Base-by-base conservation (phyloP, 371 early-diverging fungal species). In the Mucor saturninus region DNA sequence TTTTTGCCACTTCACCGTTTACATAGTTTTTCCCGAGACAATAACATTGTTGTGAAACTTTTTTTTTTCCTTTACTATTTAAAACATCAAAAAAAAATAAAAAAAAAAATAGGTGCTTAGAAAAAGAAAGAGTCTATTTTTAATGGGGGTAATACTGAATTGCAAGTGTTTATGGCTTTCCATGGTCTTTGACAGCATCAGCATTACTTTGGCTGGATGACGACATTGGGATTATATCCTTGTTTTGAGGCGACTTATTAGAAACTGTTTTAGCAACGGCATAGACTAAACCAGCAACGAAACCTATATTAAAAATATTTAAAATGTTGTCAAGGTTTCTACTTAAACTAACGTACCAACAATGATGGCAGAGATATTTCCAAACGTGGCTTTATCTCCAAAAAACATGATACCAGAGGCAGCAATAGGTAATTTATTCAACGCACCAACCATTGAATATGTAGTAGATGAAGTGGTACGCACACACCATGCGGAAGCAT, bases 351-450 rank as follows among this genome's bases (percentile, higher is more conserved):
- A 54, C 72, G 61, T 73, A 71, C 80, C 81, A 62, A 95, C 85
- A 60, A 89, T 39, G 28, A 98, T 92, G 6, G 95, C 94, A 29
- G 86, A 71, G 35, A 97, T 85, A 59, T 89, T 89, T 15, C 90
- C 94, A 43, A 87, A 72, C 0, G 95, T 92, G 28, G 93, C 89
- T 15, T 91, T 89, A 66, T 94, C 97, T 45, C 87, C 88, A 77
- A 98, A 94, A 77, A 97, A 96, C n/a, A 98, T 54, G 80, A 99
- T 95, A 32, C 99, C 99, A 56, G 94, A 91, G 37, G 96, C 81
- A 21, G 99, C 95, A 54, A 99, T 92, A 7, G 99, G 95, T 31
- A 99, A 81, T 72, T 99, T 99, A 81, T 99, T 99, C 40, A 99
- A 86, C 9, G 99, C 98, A 14, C 99, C 99, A 15, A 96, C 93